Conservation (phyloP, 306 rosid species). For the Lathyrus tuberosus region DNA sequence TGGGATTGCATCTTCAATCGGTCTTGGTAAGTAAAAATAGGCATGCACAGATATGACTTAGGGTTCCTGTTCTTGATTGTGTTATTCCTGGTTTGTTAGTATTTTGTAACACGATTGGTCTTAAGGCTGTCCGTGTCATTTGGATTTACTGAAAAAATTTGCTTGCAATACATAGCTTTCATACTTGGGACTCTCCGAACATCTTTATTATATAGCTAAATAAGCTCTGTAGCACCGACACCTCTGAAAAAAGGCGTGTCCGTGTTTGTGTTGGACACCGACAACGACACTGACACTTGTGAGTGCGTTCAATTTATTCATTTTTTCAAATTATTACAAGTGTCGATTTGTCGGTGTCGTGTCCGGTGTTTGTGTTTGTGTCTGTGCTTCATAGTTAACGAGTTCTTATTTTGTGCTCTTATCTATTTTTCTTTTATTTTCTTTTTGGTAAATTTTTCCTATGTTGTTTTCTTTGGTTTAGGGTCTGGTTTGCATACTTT, state of each 20-base stretch:
- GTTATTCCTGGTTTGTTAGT: conserved; percentile 26
- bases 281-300: no score
- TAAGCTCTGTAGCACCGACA: no score
- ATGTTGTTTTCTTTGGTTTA: conserved; percentile 45
- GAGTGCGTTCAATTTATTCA: no score
- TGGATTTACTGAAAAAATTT: conserved; percentile 24
- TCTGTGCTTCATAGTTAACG: neutral
- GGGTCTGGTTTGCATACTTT: conserved; percentile 99
- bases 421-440: conserved; percentile 6
- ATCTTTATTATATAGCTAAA: conserved; percentile 11
- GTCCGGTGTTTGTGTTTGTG: no score
- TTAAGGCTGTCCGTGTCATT: conserved; percentile 27
- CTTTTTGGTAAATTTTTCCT: conserved; percentile 30
- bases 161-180: conserved; percentile 5
- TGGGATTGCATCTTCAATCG: conserved; percentile 97
- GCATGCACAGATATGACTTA: conserved; percentile 10
- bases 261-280: no score
- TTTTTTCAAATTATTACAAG: no score
- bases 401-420: conserved; percentile 11
- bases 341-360: no score
- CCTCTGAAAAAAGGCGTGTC: no score
- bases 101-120: conserved; percentile 5
- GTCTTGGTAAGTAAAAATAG: conserved; percentile 75
- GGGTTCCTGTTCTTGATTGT: conserved; percentile 37
- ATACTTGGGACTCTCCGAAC: neutral